Percentiles rank a stretch among this genome's conserved stretches.
These are phyloP conservation scores for Nakazawaea laoshanensis DNA, from an alignment of 805 yeast species.

Conservation along the genomic window DNA sequence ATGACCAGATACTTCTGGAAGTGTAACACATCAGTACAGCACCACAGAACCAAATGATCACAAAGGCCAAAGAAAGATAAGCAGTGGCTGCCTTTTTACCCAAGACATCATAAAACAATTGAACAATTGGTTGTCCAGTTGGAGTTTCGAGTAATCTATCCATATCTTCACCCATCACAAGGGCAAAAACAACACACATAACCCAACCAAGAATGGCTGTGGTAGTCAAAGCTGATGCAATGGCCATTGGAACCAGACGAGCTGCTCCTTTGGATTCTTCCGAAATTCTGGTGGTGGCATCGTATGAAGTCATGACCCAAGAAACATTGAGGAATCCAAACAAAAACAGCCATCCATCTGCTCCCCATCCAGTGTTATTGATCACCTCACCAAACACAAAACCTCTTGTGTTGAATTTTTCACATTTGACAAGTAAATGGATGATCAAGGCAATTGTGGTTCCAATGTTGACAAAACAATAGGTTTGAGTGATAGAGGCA, in stretches of 20 bases:
- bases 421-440: slow-evolving; percentile 47
- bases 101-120: slow-evolving; percentile 39
- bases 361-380: slow-evolving; percentile 41
- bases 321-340: slow-evolving; percentile 49
- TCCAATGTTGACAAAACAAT: slow-evolving; percentile 41
- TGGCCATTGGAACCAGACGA: slow-evolving; percentile 48
- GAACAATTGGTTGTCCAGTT: slow-evolving; percentile 46
- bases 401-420: slow-evolving; percentile 31
- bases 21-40: slow-evolving; percentile 41
- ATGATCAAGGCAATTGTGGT: slow-evolving; percentile 41
- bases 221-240: slow-evolving; percentile 40
- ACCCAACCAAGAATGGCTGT: slow-evolving; percentile 44
- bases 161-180: slow-evolving; percentile 34
- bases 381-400: slow-evolving; percentile 41
- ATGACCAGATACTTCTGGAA: slow-evolving; percentile 47
- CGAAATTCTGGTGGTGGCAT: slow-evolving; percentile 46
- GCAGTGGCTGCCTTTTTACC: slow-evolving; percentile 47
- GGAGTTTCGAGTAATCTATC: slow-evolving; percentile 22
- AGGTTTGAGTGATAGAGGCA: slow-evolving; percentile 39
- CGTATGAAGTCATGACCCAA: slow-evolving; percentile 54
- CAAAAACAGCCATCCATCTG: slow-evolving; percentile 47
- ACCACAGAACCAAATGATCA: slow-evolving; percentile 45
- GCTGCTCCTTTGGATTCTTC: slow-evolving; percentile 51
- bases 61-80: slow-evolving; percentile 37
- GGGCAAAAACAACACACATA: slow-evolving; percentile 36